Evolutionary conservation across 1,284 basidiomycete species (phyloP).

Genomic region (Moniliella sp.): DNA sequence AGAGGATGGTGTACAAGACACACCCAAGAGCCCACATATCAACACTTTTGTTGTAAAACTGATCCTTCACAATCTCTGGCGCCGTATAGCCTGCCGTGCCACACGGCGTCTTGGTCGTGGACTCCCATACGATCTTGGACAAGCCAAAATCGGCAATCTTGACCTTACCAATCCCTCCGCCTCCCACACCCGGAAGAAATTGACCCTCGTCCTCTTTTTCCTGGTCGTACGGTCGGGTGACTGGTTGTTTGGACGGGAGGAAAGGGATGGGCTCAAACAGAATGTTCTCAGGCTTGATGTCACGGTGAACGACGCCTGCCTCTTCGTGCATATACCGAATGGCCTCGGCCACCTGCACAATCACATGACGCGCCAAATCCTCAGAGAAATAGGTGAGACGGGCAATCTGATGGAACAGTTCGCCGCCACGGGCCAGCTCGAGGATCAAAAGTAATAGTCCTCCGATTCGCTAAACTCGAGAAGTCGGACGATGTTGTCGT

Average conservation of each 20-base stretch:
- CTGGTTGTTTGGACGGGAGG: conserved; percentile 57
- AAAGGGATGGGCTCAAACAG: conserved; percentile 84
- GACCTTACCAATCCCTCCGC: conserved; percentile 87
- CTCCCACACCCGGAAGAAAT: conserved; percentile 69
- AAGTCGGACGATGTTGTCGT: too few relatives aligned
- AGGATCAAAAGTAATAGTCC: conserved; percentile 79
- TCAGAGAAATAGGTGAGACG: conserved; percentile 98
- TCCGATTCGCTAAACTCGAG: too few relatives aligned
- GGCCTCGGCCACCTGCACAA: conserved; percentile 82
- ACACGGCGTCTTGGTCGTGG: conserved; percentile 96
- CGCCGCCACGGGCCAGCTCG: conserved; percentile 63
- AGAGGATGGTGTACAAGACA: conserved; percentile 87
- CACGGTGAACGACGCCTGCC: conserved; percentile 67
- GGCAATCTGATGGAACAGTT: conserved; percentile 97
- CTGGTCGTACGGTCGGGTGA: conserved; percentile 76
- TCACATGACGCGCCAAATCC: conserved; percentile 51
- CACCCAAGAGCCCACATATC: conserved; percentile 99
- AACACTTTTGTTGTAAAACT: conserved; percentile 89
- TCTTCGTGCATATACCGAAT: conserved; percentile 89
- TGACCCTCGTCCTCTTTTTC: conserved; percentile 97
- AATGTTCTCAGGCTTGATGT: conserved; percentile 96
- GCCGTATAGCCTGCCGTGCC: conserved; percentile 98
- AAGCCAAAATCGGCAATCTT: conserved; percentile 99
- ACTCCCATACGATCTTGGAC: conserved; percentile 94
- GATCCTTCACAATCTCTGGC: conserved; percentile 98